Evolutionary conservation across 345 rosid species (phyloP).

Genomic region (Murraya koenigii): DNA sequence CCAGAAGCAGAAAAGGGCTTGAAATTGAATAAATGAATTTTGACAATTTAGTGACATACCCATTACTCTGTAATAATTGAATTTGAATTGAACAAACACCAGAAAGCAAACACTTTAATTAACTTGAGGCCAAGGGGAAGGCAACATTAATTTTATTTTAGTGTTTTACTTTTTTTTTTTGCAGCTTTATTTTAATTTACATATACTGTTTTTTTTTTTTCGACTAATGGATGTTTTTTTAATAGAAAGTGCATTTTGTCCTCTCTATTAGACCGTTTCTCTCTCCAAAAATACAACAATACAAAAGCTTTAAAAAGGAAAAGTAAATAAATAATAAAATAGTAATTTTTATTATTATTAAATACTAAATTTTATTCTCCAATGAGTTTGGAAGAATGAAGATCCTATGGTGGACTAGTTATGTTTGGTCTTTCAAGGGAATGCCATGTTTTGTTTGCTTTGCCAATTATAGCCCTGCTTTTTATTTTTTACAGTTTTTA

Average conservation of each 20-base stretch:
- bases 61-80: conserved; percentile 31
- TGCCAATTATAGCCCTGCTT: background rate
- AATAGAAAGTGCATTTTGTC: conserved; percentile 37
- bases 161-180: background rate
- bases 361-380: conserved; percentile 34
- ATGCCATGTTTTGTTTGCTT: conserved; percentile 3
- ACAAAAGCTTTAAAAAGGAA: background rate
- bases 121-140: conserved; percentile 19
- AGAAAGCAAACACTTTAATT: conserved; percentile 21
- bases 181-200: background rate
- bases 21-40: background rate
- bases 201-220: background rate
- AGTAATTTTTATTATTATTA: too few relatives aligned
- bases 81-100: conserved; percentile 28
- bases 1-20: conserved; percentile 22
- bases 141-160: conserved; percentile 13
- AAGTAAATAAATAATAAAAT: conserved; percentile 4
- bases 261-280: conserved; percentile 1
- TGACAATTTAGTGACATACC: background rate
- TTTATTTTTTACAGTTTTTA: conserved; percentile 3
- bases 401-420: conserved; percentile 41
- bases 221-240: conserved; percentile 12
- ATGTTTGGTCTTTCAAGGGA: conserved; percentile 24
- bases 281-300: background rate
- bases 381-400: conserved; percentile 49